Conservation (phyloP, 129 eudicot genomes). For the Centella asiatica region DNA sequence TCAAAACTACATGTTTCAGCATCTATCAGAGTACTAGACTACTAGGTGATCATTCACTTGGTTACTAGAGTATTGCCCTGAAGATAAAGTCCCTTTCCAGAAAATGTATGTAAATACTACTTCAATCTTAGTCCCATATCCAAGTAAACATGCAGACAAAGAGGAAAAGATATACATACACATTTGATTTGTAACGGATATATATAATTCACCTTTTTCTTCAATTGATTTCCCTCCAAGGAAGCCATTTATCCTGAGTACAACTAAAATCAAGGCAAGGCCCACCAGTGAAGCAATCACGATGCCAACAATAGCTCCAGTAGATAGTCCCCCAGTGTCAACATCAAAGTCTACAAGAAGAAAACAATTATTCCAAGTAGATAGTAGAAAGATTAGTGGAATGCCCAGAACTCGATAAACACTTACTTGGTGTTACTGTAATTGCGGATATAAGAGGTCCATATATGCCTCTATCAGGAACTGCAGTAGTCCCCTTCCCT, state of each 20-base stretch:
- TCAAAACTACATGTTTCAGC: neutral
- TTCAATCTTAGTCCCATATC: neutral
- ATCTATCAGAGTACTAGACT: no score
- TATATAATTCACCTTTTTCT: conserved; percentile 22
- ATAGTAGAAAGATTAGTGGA: neutral
- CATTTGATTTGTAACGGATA: neutral
- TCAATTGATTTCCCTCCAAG: conserved; percentile 19
- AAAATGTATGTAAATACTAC: no score
- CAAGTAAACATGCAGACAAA: neutral
- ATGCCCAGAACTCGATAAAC: neutral
- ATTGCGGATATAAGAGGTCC: conserved; percentile 57
- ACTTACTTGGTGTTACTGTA: conserved; percentile 49
- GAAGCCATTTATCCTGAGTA: conserved; percentile 26
- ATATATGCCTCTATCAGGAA: conserved; percentile 38
- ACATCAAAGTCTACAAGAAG: conserved; percentile 24
- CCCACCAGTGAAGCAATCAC: conserved; percentile 22
- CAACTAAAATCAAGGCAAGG: conserved; percentile 11
- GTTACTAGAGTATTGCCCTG: no score
- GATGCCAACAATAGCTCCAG: conserved; percentile 30
- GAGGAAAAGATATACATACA: neutral
- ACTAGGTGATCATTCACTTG: neutral
- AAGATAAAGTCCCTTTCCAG: neutral
- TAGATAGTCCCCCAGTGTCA: conserved; percentile 23
- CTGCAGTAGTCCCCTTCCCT: conserved; percentile 44
- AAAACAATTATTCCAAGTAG: neutral